Percentiles rank a stretch among this genome's conserved stretches.
Conservation (phyloP, 306 rosid species). For the Glycine tomentella region DNA sequence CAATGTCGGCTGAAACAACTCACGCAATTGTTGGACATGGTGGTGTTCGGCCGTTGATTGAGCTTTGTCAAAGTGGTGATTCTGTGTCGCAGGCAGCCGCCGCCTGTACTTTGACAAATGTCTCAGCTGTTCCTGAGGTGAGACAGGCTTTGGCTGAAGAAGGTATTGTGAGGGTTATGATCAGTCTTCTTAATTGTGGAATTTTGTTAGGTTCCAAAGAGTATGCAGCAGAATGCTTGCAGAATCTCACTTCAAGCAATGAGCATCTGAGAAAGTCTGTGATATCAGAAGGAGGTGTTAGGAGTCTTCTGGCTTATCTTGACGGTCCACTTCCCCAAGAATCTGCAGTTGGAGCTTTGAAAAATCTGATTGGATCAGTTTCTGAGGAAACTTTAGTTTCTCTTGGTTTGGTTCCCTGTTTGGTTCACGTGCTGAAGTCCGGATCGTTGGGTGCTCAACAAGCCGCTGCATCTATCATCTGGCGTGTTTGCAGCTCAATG, state of each 20-base stretch:
- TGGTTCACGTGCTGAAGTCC: slow-evolving; percentile 67
- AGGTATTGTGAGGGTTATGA: slow-evolving; percentile 75
- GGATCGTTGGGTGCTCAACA: slow-evolving; percentile 88
- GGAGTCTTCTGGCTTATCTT: slow-evolving; percentile 71
- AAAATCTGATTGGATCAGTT: slow-evolving; percentile 74
- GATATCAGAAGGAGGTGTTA: slow-evolving; percentile 78
- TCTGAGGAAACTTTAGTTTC: slow-evolving; percentile 68
- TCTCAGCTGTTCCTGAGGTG: slow-evolving; percentile 81
- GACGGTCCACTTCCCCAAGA: slow-evolving; percentile 85
- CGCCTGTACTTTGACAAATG: slow-evolving; percentile 78
- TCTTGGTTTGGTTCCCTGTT: slow-evolving; percentile 65
- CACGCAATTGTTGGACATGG: slow-evolving; percentile 92
- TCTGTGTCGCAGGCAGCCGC: slow-evolving; percentile 87
- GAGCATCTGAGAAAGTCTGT: slow-evolving; percentile 76
- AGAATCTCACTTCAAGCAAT: slow-evolving; percentile 88
- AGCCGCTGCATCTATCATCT: slow-evolving; percentile 71
- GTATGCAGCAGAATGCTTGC: slow-evolving; percentile 92
- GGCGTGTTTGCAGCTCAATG: slow-evolving; percentile 62
- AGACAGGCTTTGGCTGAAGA: slow-evolving; percentile 81
- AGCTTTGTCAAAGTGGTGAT: slow-evolving; percentile 74
- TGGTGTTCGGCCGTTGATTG: slow-evolving; percentile 74
- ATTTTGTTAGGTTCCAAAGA: slow-evolving; percentile 80
- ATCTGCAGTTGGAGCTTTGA: slow-evolving; percentile 77
- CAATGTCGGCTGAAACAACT: slow-evolving; percentile 74
- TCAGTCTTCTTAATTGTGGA: slow-evolving; percentile 73